Percentiles rank a stretch among this genome's conserved stretches.
Conservation (phyloP, 495 filamentous ascomycete genomes). For the Aspergillus sclerotiicarbonarius region DNA sequence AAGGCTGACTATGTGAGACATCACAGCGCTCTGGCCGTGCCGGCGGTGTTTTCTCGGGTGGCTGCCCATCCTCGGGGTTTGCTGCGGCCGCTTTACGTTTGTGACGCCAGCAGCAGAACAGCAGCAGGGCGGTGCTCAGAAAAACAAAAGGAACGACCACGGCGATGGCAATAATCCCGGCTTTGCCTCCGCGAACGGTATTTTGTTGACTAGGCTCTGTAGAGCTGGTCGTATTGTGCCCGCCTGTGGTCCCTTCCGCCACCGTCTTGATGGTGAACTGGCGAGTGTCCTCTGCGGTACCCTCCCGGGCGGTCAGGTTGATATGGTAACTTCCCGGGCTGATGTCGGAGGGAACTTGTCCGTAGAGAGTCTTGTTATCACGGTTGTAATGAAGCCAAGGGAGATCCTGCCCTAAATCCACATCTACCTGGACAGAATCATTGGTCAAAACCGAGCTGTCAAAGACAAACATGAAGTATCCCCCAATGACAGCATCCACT, state of each 20-base stretch:
- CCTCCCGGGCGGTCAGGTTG: conserved; percentile 51
- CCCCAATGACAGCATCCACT: conserved; percentile 59
- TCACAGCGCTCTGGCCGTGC: conserved; percentile 25
- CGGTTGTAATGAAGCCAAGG: conserved; percentile 70
- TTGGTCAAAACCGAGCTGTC: conserved; percentile 52
- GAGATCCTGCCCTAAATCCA: conserved; percentile 48
- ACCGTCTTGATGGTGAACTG: conserved; percentile 51
- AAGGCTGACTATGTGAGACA: conserved; percentile 31
- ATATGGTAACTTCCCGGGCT: conserved; percentile 42
- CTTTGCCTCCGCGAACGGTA: conserved; percentile 24
- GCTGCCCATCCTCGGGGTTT: conserved; percentile 26
- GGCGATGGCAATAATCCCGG: conserved; percentile 45
- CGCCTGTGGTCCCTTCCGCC: conserved; percentile 18
- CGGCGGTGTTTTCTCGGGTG: conserved; percentile 23
- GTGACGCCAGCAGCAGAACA: conserved; percentile 45
- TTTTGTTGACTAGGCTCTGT: conserved; percentile 15
- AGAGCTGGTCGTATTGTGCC: conserved; percentile 2
- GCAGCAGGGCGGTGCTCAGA: conserved; percentile 31
- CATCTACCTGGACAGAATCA: conserved; percentile 51
- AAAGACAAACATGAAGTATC: conserved; percentile 64
- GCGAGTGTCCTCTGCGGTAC: conserved; percentile 42
- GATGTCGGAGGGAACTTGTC: conserved; percentile 56
- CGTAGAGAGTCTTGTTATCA: conserved; percentile 54
- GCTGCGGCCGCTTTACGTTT: conserved; percentile 23
- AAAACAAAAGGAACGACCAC: conserved; percentile 41